Evolutionary conservation across 345 rosid species (phyloP).

Genomic region (Melaleuca quinquenervia): DNA sequence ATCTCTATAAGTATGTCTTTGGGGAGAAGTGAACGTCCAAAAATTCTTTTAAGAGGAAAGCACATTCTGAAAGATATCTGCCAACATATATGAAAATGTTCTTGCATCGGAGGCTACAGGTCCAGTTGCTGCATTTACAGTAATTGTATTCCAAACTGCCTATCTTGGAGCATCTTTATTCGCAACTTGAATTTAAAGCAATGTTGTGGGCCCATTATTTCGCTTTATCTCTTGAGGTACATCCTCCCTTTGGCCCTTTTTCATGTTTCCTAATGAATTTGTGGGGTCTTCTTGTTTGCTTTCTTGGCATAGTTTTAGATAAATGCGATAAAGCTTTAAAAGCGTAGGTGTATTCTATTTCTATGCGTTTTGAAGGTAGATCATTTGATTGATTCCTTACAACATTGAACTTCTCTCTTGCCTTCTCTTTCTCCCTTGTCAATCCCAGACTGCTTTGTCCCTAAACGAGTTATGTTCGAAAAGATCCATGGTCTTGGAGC

Average conservation of each 20-base stretch:
- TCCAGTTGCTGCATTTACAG: background rate
- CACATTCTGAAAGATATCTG: background rate
- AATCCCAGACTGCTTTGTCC: background rate
- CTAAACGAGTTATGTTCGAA: background rate
- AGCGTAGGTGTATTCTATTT: background rate
- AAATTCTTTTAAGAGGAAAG: background rate
- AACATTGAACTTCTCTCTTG: background rate
- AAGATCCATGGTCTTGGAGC: conserved; percentile 38
- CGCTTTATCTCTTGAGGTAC: background rate
- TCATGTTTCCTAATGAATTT: background rate
- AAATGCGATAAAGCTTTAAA: background rate
- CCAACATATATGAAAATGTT: background rate
- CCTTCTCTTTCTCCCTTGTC: background rate
- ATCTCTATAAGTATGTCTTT: background rate
- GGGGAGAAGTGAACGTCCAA: background rate
- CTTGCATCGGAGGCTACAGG: background rate
- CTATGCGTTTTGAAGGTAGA: background rate
- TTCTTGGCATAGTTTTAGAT: background rate
- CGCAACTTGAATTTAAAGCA: background rate
- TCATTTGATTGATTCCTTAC: background rate
- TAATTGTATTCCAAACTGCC: background rate
- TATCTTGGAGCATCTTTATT: background rate
- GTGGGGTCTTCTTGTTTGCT: background rate
- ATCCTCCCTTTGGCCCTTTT: background rate
- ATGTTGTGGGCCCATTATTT: background rate